Percentiles rank a stretch among this genome's conserved stretches.
Conservation (phyloP, 495 filamentous ascomycete species). For the Daldinia vernicosa region DNA sequence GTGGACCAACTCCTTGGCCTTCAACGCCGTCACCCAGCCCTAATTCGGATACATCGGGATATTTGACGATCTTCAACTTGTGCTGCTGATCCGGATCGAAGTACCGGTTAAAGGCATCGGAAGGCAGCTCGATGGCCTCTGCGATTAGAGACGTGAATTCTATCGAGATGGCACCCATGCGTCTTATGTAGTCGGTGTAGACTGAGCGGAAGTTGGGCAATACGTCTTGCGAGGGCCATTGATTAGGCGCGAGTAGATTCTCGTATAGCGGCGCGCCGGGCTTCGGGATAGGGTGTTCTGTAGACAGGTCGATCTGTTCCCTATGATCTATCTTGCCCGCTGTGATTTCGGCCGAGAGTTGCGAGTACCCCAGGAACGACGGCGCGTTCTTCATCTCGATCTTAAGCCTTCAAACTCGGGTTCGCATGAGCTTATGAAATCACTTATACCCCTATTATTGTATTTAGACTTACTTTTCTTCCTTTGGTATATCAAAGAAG, state of each 20-base stretch:
- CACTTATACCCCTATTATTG: neutral
- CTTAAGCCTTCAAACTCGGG: constrained; percentile 60
- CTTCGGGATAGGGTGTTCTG: constrained; percentile 72
- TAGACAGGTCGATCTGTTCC: constrained; percentile 91
- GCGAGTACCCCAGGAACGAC: constrained; percentile 69
- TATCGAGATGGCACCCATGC: constrained; percentile 75
- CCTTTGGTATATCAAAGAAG: constrained; percentile 83
- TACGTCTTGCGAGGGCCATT: constrained; percentile 78
- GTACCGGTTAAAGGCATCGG: constrained; percentile 80
- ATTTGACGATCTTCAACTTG: constrained; percentile 93
- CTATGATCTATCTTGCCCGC: constrained; percentile 70
- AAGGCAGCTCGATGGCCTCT: constrained; percentile 80
- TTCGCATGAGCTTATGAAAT: constrained; percentile 5
- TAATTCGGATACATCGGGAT: constrained; percentile 68
- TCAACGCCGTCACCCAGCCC: constrained; percentile 50
- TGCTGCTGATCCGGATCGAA: constrained; percentile 83
- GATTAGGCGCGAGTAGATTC: constrained; percentile 85
- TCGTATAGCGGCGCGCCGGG: constrained; percentile 74
- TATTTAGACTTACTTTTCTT: constrained; percentile 69
- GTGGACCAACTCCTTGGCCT: constrained; percentile 84
- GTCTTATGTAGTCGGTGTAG: constrained; percentile 76
- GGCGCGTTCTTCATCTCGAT: constrained; percentile 91
- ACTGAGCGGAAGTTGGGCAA: constrained; percentile 77
- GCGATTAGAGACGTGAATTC: constrained; percentile 85
- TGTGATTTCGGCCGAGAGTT: constrained; percentile 69